These are phyloP conservation scores for Pseudogymnoascus sp. DNA, from an alignment of 2,329 filamentous ascomycete species.

Conservation along the genomic window DNA sequence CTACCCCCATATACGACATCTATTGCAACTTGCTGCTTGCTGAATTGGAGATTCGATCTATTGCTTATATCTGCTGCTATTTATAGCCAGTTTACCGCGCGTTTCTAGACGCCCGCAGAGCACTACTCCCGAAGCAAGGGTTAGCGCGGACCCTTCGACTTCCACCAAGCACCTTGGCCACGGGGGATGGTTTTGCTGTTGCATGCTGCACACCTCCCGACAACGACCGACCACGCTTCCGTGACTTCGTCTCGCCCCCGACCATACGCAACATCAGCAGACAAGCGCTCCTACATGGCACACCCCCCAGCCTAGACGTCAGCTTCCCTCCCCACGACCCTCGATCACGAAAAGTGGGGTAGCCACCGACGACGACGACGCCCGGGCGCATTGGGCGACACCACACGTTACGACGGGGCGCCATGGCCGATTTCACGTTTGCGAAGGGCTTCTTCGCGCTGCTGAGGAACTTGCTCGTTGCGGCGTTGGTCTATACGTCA, in stretches of 20 bases:
- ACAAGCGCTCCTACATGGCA: background rate
- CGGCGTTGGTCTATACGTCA: conserved; percentile 34
- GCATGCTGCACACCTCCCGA: background rate
- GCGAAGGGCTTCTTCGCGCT: conserved; percentile 28
- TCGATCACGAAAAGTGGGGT: background rate
- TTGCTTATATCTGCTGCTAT: background rate
- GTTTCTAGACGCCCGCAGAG: background rate
- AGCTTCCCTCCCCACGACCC: background rate
- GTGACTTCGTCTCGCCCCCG: background rate
- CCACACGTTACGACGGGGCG: background rate
- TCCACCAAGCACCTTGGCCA: background rate
- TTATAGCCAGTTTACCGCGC: background rate
- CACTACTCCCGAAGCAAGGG: background rate
- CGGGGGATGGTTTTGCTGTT: background rate
- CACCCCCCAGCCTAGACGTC: background rate
- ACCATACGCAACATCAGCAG: background rate
- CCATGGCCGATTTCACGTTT: conserved; percentile 4
- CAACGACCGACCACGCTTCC: background rate
- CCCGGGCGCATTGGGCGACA: background rate
- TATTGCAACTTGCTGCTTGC: background rate
- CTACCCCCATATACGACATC: background rate
- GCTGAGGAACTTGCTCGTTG: conserved; percentile 37
- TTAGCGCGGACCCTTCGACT: background rate
- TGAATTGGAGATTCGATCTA: background rate
- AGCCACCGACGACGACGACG: background rate